phyloP scores from a whole-genome alignment of 2,329 filamentous ascomycete genomes.

The Delphinella strobiligena region DNA sequence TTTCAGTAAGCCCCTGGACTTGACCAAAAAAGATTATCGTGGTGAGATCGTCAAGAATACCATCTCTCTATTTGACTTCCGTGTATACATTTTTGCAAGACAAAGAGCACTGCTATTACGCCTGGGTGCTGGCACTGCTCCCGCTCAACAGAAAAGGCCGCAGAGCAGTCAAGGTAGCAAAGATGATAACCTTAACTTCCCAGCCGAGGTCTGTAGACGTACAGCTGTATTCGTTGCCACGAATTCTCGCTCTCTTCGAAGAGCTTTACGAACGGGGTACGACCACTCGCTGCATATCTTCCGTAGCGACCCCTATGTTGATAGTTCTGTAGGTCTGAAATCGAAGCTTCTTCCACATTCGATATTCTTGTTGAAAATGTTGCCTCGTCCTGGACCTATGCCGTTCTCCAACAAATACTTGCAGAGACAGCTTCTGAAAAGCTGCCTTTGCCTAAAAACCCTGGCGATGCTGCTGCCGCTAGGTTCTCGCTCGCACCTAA shows the following conservation, averaged over 20 bases:
- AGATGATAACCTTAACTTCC: slow-evolving; percentile 59
- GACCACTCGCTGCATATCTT: no score
- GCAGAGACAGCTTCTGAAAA: slow-evolving; percentile 61
- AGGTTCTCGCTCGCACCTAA: no score
- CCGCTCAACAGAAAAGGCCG: slow-evolving; percentile 5
- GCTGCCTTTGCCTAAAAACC: slow-evolving; percentile 45
- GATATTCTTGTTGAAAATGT: slow-evolving; percentile 56
- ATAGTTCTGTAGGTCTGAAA: slow-evolving; percentile 20
- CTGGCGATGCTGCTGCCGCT: slow-evolving; percentile 8
- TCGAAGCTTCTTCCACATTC: slow-evolving; percentile 12
- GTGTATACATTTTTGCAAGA: slow-evolving; percentile 83
- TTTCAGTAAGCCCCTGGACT: slow-evolving; percentile 24
- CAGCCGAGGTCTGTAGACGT: slow-evolving; percentile 78
- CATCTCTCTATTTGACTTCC: slow-evolving; percentile 91
- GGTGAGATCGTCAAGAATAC: slow-evolving; percentile 89
- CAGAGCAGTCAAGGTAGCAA: not conserved
- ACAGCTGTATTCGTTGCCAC: slow-evolving; percentile 75
- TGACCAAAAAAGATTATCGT: slow-evolving; percentile 62
- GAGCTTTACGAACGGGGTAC: slow-evolving; percentile 59
- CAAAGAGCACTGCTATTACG: slow-evolving; percentile 74
- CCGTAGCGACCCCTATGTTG: slow-evolving; percentile 11
- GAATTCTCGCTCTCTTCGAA: slow-evolving; percentile 65
- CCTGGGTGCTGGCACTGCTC: slow-evolving; percentile 39
- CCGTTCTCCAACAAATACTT: slow-evolving; percentile 63
- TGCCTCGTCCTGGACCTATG: slow-evolving; percentile 67